Evolutionary conservation across 306 rosid species (phyloP).

Genomic region (apple (Malus domestica)): ASM211411v1 NC_041802.1:31259501-31260000

Average conservation of each 20-base stretch:
- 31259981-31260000: slow-evolving; percentile 71
- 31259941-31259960: neutral
- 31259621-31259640: slow-evolving; percentile 68
- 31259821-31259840: neutral
- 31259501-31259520: slow-evolving; percentile 59
- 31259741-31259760: neutral
- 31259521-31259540: slow-evolving; percentile 54
- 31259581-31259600: slow-evolving; percentile 76
- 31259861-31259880: neutral
- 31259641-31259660: neutral
- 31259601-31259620: slow-evolving; percentile 83
- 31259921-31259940: neutral
- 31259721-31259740: neutral
- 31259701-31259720: neutral
- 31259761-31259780: slow-evolving; percentile 2
- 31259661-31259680: neutral
- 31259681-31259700: neutral
- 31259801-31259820: neutral
- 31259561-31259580: slow-evolving; percentile 65
- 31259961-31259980: neutral
- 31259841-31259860: slow-evolving; percentile 1
- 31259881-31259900: neutral
- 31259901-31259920: neutral
- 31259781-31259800: neutral
- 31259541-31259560: slow-evolving; percentile 47